phyloP scores from a whole-genome alignment of 1,284 basidiomycete species.

The Psilocybe mexicana region DNA sequence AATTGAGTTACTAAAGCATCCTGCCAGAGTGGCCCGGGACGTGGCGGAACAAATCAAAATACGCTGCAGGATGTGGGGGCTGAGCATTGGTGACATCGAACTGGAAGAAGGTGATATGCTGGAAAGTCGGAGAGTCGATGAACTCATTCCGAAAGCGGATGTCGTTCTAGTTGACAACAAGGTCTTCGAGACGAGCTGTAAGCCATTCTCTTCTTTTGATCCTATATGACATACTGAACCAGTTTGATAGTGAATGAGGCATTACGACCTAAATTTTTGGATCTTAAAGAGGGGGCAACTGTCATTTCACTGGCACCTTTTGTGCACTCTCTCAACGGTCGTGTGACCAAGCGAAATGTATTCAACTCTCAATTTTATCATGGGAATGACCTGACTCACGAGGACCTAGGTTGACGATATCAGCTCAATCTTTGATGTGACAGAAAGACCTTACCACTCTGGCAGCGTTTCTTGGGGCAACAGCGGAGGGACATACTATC shows the following conservation, averaged over 20 bases:
- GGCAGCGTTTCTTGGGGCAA: constrained; percentile 78
- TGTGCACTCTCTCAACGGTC: constrained; percentile 58
- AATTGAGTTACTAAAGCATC: constrained; percentile 63
- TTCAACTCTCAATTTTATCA: constrained; percentile 26
- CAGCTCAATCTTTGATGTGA: constrained; percentile 72
- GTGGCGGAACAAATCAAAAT: constrained; percentile 63
- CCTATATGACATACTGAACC: not conserved
- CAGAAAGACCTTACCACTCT: constrained; percentile 62
- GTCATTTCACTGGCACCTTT: constrained; percentile 77
- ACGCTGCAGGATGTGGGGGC: constrained; percentile 76
- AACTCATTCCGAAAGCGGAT: constrained; percentile 66
- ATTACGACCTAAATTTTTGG: constrained; percentile 70
- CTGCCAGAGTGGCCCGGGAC: constrained; percentile 62
- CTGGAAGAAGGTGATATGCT: constrained; percentile 76
- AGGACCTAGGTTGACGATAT: constrained; percentile 63
- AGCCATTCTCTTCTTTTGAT: constrained; percentile 31
- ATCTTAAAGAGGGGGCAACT: constrained; percentile 78
- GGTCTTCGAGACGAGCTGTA: constrained; percentile 69
- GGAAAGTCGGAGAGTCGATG: constrained; percentile 55
- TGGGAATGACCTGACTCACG: constrained; percentile 4
- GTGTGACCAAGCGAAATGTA: constrained; percentile 75
- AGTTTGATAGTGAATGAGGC: constrained; percentile 69
- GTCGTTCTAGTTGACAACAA: constrained; percentile 81
- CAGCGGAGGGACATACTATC: constrained; percentile 64
- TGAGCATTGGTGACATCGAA: constrained; percentile 65